Conservation (phyloP, 2,329 filamentous ascomycete species). For the Calonectria multiphialidica region DNA sequence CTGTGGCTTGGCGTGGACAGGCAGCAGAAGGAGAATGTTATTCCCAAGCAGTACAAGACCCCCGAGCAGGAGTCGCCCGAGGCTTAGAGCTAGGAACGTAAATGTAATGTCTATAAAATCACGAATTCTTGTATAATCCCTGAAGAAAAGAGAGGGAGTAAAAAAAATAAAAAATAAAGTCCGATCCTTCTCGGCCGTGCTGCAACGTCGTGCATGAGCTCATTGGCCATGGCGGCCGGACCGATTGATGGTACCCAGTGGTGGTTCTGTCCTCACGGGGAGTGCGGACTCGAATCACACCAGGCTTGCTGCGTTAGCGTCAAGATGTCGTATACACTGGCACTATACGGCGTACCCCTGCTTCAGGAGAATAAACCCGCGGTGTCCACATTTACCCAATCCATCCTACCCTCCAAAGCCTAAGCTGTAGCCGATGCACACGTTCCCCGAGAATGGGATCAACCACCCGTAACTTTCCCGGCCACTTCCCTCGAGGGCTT, state of each 20-base stretch:
- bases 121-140: neutral
- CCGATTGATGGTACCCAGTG: neutral
- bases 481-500: neutral
- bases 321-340: neutral
- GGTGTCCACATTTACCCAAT: neutral
- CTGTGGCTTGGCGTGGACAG: slow-evolving; percentile 50
- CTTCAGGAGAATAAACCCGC: neutral
- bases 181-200: neutral
- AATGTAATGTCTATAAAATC: neutral
- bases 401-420: neutral
- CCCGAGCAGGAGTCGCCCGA: neutral
- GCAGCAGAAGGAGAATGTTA: slow-evolving; percentile 30
- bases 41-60: slow-evolving; percentile 25
- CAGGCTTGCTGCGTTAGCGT: neutral
- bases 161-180: neutral
- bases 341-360: neutral
- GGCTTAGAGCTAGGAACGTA: neutral
- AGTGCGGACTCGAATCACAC: neutral
- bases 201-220: no score
- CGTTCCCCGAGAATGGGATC: neutral
- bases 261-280: neutral
- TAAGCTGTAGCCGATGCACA: neutral
- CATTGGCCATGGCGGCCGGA: neutral
- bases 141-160: neutral
- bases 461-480: neutral